Evolutionary conservation across 2,329 filamentous ascomycete species (phyloP).

Genomic region (Ceratocystis huliohia): DNA sequence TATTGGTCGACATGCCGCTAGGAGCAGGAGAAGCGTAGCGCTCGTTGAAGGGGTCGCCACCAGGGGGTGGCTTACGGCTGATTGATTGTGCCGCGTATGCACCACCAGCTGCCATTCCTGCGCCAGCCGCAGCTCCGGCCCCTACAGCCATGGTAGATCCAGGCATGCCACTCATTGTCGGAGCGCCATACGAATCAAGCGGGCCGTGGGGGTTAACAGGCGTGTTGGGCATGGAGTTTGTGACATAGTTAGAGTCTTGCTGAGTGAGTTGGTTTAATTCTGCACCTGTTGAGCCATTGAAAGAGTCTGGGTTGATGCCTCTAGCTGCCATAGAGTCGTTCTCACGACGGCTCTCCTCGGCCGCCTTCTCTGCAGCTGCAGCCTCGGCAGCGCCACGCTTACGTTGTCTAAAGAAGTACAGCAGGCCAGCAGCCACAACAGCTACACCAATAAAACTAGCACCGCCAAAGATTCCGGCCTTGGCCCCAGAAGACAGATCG

Average conservation of each 20-base stretch:
- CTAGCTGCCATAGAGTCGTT: constrained; percentile 37
- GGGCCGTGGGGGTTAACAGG: constrained; percentile 22
- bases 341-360: constrained; percentile 39
- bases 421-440: constrained; percentile 32
- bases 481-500: constrained; percentile 37
- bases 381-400: constrained; percentile 41
- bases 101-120: not conserved
- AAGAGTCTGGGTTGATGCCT: constrained; percentile 38
- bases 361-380: constrained; percentile 32
- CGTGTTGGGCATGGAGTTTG: constrained; percentile 17
- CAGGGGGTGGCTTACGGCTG: not conserved
- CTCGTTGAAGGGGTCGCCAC: constrained; percentile 11
- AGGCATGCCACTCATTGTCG: constrained; percentile 26
- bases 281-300: constrained; percentile 28
- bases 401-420: constrained; percentile 45
- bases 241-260: constrained; percentile 26
- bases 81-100: not conserved
- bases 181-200: constrained; percentile 24
- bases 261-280: constrained; percentile 29
- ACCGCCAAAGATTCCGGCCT: constrained; percentile 40
- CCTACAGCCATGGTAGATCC: constrained; percentile 21
- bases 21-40: constrained; percentile 6
- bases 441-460: constrained; percentile 33
- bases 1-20: not conserved
- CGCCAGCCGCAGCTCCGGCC: constrained; percentile 14